phyloP scores from a whole-genome alignment of 352 stramenopile species.

The Globisporangium viniferum region DNA sequence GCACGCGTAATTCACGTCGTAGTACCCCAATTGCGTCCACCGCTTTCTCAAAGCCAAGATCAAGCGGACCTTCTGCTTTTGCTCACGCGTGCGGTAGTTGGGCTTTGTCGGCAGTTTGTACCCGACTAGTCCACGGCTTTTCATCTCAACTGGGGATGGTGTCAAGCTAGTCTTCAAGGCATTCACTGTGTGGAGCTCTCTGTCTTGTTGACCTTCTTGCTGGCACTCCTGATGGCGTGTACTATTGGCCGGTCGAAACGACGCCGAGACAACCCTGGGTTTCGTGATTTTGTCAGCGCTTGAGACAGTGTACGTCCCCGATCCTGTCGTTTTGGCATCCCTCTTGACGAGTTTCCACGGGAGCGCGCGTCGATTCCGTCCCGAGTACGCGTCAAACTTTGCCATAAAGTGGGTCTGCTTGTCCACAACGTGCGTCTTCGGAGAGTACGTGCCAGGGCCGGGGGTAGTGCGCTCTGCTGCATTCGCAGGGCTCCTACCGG shows the following conservation, averaged over 20 bases:
- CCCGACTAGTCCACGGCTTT: neutral
- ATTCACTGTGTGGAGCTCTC: neutral
- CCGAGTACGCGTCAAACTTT: conserved; percentile 3
- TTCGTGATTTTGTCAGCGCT: conserved; percentile 24
- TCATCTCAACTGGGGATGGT: neutral
- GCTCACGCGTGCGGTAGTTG: conserved; percentile 27
- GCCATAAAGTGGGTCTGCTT: conserved; percentile 5
- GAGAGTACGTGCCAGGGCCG: conserved; percentile 6
- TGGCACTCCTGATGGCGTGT: neutral
- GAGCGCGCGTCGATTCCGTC: neutral
- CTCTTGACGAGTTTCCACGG: conserved; percentile 9
- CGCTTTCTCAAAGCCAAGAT: conserved; percentile 18
- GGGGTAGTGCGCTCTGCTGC: neutral
- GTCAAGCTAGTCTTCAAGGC: neutral
- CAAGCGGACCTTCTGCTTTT: conserved; percentile 23
- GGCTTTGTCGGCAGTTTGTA: conserved; percentile 13
- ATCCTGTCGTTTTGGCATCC: conserved; percentile 5
- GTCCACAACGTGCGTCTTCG: neutral
- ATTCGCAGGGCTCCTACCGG: neutral
- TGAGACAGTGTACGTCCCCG: conserved; percentile 26
- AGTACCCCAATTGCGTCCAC: conserved; percentile 20
- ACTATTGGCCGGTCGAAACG: neutral
- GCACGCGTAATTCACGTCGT: conserved; percentile 22
- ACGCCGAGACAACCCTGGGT: conserved; percentile 11
- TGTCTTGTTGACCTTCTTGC: neutral